Conservation (phyloP, 495 filamentous ascomycete genomes). For the Penicillium pancosmium region DNA sequence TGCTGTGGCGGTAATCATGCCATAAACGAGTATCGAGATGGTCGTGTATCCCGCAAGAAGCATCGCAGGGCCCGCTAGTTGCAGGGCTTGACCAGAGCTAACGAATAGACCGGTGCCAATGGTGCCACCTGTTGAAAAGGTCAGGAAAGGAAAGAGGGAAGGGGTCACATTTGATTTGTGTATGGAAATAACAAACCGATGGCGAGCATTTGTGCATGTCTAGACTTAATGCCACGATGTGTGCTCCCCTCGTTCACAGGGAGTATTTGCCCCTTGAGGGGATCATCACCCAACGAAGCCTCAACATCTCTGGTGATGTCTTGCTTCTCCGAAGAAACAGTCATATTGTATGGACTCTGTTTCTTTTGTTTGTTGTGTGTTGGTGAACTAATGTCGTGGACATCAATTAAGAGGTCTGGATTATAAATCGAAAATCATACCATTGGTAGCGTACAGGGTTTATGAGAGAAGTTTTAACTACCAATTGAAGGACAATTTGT, state of each 20-base stretch:
- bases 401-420: no score
- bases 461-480: no score
- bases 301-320: no score
- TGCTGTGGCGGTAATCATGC: conserved; percentile 55
- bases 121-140: neutral
- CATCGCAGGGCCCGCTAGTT: conserved; percentile 56
- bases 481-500: no score
- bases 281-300: no score
- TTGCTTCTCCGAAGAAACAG: no score
- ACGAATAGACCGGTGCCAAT: conserved; percentile 22
- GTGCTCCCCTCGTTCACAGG: neutral
- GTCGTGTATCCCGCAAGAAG: conserved; percentile 62
- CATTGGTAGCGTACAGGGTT: no score
- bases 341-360: no score
- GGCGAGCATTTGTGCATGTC: conserved; percentile 63
- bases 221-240: conserved; percentile 33
- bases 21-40: conserved; percentile 54
- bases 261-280: no score
- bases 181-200: conserved; percentile 66
- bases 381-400: no score
- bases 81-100: conserved; percentile 57
- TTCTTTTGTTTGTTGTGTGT: no score
- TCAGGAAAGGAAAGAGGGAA: neutral
- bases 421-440: no score
- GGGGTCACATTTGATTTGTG: neutral